Base-by-base conservation (phyloP, 164 flowering plant genomes). In the Nymphaea thermarum region DNA sequence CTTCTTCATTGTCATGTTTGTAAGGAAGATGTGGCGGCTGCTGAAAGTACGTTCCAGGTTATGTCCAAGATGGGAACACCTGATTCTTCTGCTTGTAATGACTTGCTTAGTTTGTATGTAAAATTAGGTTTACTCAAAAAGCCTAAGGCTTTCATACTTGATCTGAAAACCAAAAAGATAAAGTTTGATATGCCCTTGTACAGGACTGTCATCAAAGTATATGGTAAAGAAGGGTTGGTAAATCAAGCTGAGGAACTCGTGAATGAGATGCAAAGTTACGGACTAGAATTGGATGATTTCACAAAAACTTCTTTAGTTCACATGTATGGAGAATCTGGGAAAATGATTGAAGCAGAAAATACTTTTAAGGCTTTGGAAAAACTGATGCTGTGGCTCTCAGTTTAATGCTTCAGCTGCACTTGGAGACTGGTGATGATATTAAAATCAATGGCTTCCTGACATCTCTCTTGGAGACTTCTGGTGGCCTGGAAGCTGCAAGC, bases 31-130 rank as follows among this genome's bases (percentile, higher is more conserved):
- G 41, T 87, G 67, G 77, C 25, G 62, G 82, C 88, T 68, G 96
- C 96, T 67, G 96, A 94, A 81, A 69, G 5, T 70, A 69, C 88
- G 60, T 94, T 84, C 77, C 88, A 77, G 60, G 82, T 85, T 77
- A 75, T 91, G 66, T 83, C 84, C 14, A 83, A 86, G 75, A 81
- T 86, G 67, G 90, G 88, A 67, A 66, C 70, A 70, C 89, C 89
- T 60, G 91, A 89, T 81, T 78, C 85, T 60, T 72, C 76, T 67
- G 83, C 86, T 64, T 89, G 85, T 68, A 80, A 76, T 71, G 81
- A 80, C 76, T 82, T 93, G 87, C 84, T 93, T 55, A 82, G 78
- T 76, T 79, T 90, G 75, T 93, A 86, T 76, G n/a, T 82, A 55
- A 81, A 66, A 71, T 71, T 82, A 47, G 81, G 80, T 67, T 79